A percentile compares a stretch with the other conserved stretches of the same genome.
Evolutionary conservation across 2,329 filamentous ascomycete genomes (phyloP).

Genomic region (Sporothrix globosa): DNA sequence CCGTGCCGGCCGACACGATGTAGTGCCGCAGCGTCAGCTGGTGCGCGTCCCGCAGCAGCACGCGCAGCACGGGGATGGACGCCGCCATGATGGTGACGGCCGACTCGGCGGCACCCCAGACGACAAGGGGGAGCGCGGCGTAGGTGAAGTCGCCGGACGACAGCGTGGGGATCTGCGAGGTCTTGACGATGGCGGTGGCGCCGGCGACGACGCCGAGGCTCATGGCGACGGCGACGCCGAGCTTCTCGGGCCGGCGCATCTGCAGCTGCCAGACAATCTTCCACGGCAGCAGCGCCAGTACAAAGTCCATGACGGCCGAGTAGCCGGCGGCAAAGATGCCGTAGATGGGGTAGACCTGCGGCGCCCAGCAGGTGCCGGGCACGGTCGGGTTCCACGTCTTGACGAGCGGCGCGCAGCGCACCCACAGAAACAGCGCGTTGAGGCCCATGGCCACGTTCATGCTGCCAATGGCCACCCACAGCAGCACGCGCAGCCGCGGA

Average conservation of each 20-base stretch:
- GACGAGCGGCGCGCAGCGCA: conserved; percentile 31
- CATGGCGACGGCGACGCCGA: conserved; percentile 43
- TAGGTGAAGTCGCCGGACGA: conserved; percentile 22
- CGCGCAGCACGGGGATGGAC: conserved; percentile 25
- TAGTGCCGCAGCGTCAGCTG: conserved; percentile 18
- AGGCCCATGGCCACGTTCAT: conserved; percentile 42
- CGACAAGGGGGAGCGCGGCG: conserved; percentile 13
- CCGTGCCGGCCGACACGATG: neutral
- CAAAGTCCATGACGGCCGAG: conserved; percentile 27
- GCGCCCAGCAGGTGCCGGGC: conserved; percentile 36
- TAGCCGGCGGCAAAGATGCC: conserved; percentile 38
- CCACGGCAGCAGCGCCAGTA: conserved; percentile 40
- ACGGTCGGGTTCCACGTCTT: conserved; percentile 30
- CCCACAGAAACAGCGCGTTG: conserved; percentile 33
- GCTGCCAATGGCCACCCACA: conserved; percentile 43
- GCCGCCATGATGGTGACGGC: conserved; percentile 27
- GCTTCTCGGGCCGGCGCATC: conserved; percentile 41
- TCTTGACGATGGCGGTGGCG: conserved; percentile 27
- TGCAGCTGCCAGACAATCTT: conserved; percentile 41
- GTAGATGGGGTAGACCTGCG: conserved; percentile 36
- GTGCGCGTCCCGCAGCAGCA: conserved; percentile 24
- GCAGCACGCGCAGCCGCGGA: conserved; percentile 28
- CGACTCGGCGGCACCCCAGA: conserved; percentile 25
- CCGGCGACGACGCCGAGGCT: conserved; percentile 41
- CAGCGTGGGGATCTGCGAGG: conserved; percentile 23